These are phyloP conservation scores for Rheum nobile DNA, from an alignment of 148 eudicot species.

Conservation along the genomic window DNA sequence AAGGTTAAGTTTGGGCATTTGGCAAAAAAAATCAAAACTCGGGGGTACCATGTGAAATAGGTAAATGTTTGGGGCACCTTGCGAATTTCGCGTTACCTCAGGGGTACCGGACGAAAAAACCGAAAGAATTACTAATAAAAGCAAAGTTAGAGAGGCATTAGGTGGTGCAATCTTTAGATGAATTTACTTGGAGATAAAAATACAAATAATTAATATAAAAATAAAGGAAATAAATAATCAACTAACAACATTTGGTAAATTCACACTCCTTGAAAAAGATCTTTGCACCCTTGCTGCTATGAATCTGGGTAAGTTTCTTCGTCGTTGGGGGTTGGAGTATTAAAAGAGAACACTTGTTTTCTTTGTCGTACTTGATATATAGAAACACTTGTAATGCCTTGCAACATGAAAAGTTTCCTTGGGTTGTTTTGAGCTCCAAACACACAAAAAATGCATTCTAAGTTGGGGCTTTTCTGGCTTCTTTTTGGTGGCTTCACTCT, in stretches of 20 bases:
- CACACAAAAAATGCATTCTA: not conserved
- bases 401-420: not conserved
- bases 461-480: not conserved
- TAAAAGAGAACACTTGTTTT: not conserved
- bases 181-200: not conserved
- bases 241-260: not conserved
- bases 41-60: too few relatives aligned
- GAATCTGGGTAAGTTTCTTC: not conserved
- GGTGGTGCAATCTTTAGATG: conserved; percentile 7
- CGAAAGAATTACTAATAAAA: not conserved
- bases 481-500: not conserved
- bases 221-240: not conserved
- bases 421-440: not conserved
- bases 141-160: not conserved
- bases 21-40: too few relatives aligned
- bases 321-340: not conserved
- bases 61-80: too few relatives aligned
- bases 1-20: too few relatives aligned
- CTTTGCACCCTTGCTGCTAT: not conserved
- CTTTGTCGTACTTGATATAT: not conserved
- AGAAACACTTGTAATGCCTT: not conserved
- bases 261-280: not conserved
- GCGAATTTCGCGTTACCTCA: too few relatives aligned
- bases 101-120: too few relatives aligned
- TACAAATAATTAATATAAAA: not conserved